Evolutionary conservation across 2,329 filamentous ascomycete species (phyloP), one percentile per base, ranked within the genome.

Genomic region (Pseudopyrenochaeta lycopersici): DNA sequence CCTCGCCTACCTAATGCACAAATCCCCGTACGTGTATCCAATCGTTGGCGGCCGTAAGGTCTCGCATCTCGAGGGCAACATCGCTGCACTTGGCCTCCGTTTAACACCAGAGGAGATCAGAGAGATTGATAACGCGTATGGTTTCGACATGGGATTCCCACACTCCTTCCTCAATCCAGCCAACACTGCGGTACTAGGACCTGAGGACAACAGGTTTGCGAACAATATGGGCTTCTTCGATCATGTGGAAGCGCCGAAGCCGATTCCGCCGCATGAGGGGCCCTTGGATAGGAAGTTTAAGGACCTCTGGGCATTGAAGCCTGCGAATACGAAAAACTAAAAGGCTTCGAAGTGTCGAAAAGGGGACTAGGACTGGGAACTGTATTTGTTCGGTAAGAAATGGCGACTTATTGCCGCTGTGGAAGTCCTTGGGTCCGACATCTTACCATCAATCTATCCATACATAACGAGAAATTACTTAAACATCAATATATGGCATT

Each of bases 1-100:
- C 7, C 75, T 92, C 20, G 89, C 90, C 2, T 92, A 92, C 67
- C 86, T 92, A 12, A 83, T 90, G 81, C 82, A 86, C 60, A 91
- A 92, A 76, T 79, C 87, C 0, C 84, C 88, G 0, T 86, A 90
- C 64, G 87, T 92, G 11, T 91, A 90, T 67, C 90, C 90, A 1
- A 86, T 92, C 35, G 80, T 91, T 4, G 89, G 90, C 10, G 87
- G 88, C 0, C 82, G 89, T 10, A 91, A 87, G 63, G 73, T 90
- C 9, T 85, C 88, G 44, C 89, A 92, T 68, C 77, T 93, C 35
- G 84, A 87, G 67, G 82, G 81, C 52, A 92, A 91, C 65, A 88
- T 92, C 60, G 84, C 88, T 64, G 87, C 88, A 0, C 78, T 93
- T 32, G 80, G 78, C 1, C 76, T 92, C 36, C 76, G 81, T 49